Conservation (phyloP, 495 filamentous ascomycete genomes). For the Hypoxylon lenormandii region DNA sequence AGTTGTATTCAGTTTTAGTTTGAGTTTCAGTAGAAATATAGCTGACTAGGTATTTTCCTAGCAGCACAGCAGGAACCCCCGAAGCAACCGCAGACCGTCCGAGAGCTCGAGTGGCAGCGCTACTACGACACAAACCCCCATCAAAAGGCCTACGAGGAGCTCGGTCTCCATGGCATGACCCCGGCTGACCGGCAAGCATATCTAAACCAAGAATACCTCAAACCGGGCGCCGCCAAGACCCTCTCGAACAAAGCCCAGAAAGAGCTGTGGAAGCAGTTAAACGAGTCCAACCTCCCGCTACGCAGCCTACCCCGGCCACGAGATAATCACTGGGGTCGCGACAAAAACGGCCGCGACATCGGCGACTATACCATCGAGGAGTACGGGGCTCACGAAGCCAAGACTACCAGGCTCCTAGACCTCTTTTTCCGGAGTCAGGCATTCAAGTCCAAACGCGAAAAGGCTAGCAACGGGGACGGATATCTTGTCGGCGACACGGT, state of each 20-base stretch:
- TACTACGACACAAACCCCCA: constrained; percentile 55
- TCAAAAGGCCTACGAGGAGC: constrained; percentile 50
- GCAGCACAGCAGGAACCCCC: constrained; percentile 41
- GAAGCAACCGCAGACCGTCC: constrained; percentile 47
- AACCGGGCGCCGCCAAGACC: constrained; percentile 42
- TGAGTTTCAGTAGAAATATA: background rate
- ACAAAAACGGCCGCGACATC: constrained; percentile 57
- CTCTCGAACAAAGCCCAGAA: constrained; percentile 59
- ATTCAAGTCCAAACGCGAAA: constrained; percentile 49
- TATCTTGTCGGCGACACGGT: constrained; percentile 33
- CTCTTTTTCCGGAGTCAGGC: constrained; percentile 46
- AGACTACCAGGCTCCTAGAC: constrained; percentile 46
- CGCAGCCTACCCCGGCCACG: constrained; percentile 48
- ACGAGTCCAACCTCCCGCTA: constrained; percentile 59
- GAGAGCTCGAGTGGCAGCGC: constrained; percentile 53
- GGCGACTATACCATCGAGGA: constrained; percentile 55
- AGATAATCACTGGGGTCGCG: constrained; percentile 56
- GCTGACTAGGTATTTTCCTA: constrained; percentile 24
- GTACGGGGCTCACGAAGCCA: constrained; percentile 51
- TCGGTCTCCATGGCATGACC: constrained; percentile 53
- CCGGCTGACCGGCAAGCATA: constrained; percentile 55
- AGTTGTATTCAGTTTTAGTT: background rate
- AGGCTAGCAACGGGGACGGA: constrained; percentile 30
- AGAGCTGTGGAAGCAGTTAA: constrained; percentile 63
- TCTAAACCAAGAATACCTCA: constrained; percentile 51